Evolutionary conservation across 352 stramenopile species (phyloP).

Genomic region (Phytophthora crassamura): DNA sequence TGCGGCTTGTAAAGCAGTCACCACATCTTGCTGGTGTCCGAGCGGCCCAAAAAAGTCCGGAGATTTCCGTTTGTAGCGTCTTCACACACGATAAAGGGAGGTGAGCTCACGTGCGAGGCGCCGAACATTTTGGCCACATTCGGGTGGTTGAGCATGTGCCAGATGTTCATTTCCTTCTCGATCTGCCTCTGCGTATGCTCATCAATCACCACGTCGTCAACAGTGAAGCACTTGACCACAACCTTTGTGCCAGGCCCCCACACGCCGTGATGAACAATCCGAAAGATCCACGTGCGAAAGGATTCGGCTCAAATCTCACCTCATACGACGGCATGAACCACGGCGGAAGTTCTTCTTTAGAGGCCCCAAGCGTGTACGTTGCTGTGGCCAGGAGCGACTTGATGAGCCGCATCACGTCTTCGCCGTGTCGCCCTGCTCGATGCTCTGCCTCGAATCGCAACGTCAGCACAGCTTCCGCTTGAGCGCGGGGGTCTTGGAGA

Average conservation of each 20-base stretch:
- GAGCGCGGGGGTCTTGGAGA: not conserved
- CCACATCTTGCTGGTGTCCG: slow-evolving; percentile 20
- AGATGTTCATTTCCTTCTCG: slow-evolving; percentile 30
- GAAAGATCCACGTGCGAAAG: slow-evolving; percentile 25
- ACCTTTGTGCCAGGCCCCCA: slow-evolving; percentile 21
- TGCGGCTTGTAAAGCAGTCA: slow-evolving; percentile 36
- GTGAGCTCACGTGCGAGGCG: slow-evolving; percentile 37
- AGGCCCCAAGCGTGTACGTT: no score
- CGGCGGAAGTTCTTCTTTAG: not conserved
- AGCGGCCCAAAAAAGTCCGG: slow-evolving; percentile 7
- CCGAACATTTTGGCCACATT: slow-evolving; percentile 40
- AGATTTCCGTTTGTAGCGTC: slow-evolving; percentile 36
- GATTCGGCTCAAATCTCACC: not conserved
- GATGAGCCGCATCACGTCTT: no score
- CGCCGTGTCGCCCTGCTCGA: no score
- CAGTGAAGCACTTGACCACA: slow-evolving; percentile 38
- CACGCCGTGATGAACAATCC: slow-evolving; percentile 29
- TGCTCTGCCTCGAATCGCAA: not conserved
- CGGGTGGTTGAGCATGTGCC: slow-evolving; percentile 33
- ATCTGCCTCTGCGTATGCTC: not conserved
- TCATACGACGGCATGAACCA: slow-evolving; percentile 24
- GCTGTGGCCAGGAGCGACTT: no score
- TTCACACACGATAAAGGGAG: slow-evolving; percentile 38
- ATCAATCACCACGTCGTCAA: slow-evolving; percentile 12
- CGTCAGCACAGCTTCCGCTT: slow-evolving; percentile 6